Evolutionary conservation across 2,329 filamentous ascomycete genomes (phyloP).

Genomic region (Neonectria hederae): DNA sequence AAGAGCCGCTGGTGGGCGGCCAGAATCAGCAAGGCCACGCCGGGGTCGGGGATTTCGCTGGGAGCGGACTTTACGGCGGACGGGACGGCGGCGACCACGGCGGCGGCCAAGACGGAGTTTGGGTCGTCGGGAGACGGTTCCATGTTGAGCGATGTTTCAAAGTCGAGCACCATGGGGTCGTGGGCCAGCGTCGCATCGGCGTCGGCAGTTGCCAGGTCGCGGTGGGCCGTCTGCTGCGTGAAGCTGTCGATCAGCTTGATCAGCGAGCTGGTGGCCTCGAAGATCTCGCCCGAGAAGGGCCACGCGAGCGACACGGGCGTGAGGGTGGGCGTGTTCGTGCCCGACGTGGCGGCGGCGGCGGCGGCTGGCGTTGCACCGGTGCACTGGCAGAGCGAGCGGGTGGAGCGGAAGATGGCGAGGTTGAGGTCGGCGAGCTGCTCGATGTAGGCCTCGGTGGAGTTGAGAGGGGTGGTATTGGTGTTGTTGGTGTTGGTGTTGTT

Average conservation of each 20-base stretch:
- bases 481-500: not conserved
- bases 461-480: not conserved
- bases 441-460: not conserved
- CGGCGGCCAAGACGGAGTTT: not conserved
- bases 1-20: not conserved
- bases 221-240: not conserved
- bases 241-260: not conserved
- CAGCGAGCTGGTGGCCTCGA: slow-evolving; percentile 1
- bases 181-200: not conserved
- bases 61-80: not conserved
- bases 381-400: not conserved
- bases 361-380: no score
- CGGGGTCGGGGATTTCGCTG: not conserved
- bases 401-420: not conserved
- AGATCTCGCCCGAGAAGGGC: not conserved
- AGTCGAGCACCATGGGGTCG: not conserved
- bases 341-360: not conserved
- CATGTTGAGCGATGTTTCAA: not conserved
- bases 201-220: not conserved
- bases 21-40: not conserved
- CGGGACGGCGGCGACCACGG: not conserved
- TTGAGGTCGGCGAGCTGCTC: not conserved
- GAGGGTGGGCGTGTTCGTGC: not conserved
- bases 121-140: not conserved
- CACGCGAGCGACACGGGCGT: not conserved